These are phyloP conservation scores for Saccharomyces hybrid DNA, from an alignment of 1,139 yeast genomes.

Conservation along the genomic window DNA sequence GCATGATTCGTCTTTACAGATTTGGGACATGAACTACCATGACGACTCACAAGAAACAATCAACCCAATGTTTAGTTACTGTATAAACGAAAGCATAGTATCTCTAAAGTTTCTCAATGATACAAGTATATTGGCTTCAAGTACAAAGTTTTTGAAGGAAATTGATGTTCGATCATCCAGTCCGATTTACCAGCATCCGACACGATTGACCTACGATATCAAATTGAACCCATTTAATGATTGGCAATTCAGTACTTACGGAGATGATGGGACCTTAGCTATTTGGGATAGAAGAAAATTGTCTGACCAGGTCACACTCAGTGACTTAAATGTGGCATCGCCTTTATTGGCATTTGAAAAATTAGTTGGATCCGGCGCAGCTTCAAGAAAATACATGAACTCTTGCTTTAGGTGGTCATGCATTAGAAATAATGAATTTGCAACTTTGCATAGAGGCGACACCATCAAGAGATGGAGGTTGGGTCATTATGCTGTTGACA, in stretches of 20 bases:
- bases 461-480: slow-evolving; percentile 76
- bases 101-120: slow-evolving; percentile 63
- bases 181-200: slow-evolving; percentile 68
- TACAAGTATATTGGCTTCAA: slow-evolving; percentile 60
- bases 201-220: slow-evolving; percentile 65
- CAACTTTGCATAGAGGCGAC: slow-evolving; percentile 74
- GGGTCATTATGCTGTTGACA: slow-evolving; percentile 36
- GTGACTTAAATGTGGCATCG: slow-evolving; percentile 30
- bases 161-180: slow-evolving; percentile 66
- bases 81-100: slow-evolving; percentile 68
- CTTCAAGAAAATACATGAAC: slow-evolving; percentile 52
- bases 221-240: slow-evolving; percentile 60
- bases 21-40: slow-evolving; percentile 73
- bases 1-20: slow-evolving; percentile 67
- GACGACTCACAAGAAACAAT: slow-evolving; percentile 35
- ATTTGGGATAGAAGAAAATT: slow-evolving; percentile 82
- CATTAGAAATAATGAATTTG: slow-evolving; percentile 61
- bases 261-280: slow-evolving; percentile 80
- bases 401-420: slow-evolving; percentile 68
- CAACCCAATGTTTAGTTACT: slow-evolving; percentile 52
- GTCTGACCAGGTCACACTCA: slow-evolving; percentile 13
- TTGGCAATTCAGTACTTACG: slow-evolving; percentile 61
- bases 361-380: slow-evolving; percentile 49
- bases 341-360: slow-evolving; percentile 65
- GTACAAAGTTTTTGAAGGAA: slow-evolving; percentile 71